Conservation (phyloP, 2,329 filamentous ascomycete genomes). For the Curvularia sp. region DNA sequence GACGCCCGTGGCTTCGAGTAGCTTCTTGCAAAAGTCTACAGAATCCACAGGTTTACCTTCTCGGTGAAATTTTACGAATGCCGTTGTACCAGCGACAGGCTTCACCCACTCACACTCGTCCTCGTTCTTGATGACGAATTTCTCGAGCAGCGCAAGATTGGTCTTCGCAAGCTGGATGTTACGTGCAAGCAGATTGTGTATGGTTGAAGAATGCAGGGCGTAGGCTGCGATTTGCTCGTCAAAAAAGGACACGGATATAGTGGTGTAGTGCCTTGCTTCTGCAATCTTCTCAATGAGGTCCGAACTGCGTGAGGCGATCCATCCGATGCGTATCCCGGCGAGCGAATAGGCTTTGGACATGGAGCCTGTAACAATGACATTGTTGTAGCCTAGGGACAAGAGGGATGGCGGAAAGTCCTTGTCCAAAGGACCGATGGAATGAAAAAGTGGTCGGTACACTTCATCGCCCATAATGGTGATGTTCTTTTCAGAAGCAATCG, state of each 20-base stretch:
- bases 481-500: constrained; percentile 66
- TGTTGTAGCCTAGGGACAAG: constrained; percentile 74
- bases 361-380: constrained; percentile 75
- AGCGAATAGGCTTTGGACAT: constrained; percentile 87
- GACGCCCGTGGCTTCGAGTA: constrained; percentile 73
- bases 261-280: constrained; percentile 78
- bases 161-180: constrained; percentile 72
- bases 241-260: constrained; percentile 82
- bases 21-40: constrained; percentile 71
- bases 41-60: constrained; percentile 72
- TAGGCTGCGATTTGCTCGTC: constrained; percentile 81
- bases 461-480: constrained; percentile 79
- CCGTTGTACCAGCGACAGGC: constrained; percentile 80
- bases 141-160: constrained; percentile 71
- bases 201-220: constrained; percentile 70
- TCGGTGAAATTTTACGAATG: constrained; percentile 73
- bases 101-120: constrained; percentile 73
- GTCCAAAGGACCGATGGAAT: constrained; percentile 65
- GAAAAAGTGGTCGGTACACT: constrained; percentile 84
- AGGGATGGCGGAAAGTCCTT: constrained; percentile 69
- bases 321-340: constrained; percentile 81
- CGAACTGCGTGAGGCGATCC: constrained; percentile 73
- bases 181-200: constrained; percentile 67
- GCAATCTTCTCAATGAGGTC: constrained; percentile 69
- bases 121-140: constrained; percentile 70